Evolutionary conservation across 2,329 filamentous ascomycete genomes (phyloP).

Genomic region (Colletotrichum sp.): DNA sequence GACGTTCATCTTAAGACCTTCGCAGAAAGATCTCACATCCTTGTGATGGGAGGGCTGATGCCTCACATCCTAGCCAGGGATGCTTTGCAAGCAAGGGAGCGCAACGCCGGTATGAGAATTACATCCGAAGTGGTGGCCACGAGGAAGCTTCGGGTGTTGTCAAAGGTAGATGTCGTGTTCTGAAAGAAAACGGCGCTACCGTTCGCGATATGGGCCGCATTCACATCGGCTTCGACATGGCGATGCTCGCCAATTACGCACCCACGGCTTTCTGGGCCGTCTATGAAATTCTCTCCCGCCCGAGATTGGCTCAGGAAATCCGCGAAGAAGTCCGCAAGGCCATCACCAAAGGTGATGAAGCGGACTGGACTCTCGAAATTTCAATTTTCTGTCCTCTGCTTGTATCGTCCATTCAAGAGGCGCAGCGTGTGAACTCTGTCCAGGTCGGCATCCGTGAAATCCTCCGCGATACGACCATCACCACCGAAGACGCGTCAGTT

Average conservation of each 20-base stretch:
- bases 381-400: conserved; percentile 39
- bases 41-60: not conserved
- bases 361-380: conserved; percentile 31
- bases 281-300: conserved; percentile 45
- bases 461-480: conserved; percentile 30
- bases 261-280: conserved; percentile 51
- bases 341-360: not conserved
- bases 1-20: not conserved
- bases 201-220: not conserved
- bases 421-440: conserved; percentile 31
- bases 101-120: conserved; percentile 1
- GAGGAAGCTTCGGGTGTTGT: not conserved
- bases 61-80: not conserved
- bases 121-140: not conserved
- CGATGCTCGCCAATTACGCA: conserved; percentile 44
- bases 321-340: conserved; percentile 40
- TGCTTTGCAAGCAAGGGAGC: not conserved
- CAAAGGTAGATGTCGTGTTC: not conserved
- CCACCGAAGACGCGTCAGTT: conserved; percentile 34
- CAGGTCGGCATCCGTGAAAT: conserved; percentile 34
- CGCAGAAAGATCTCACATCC: not conserved
- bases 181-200: not conserved
- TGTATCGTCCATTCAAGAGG: conserved; percentile 40
- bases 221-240: conserved; percentile 28
- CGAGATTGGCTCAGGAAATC: conserved; percentile 40